These are phyloP conservation scores for Lactarius indigo DNA, from an alignment of 768 basidiomycete genomes.

Conservation along the genomic window DNA sequence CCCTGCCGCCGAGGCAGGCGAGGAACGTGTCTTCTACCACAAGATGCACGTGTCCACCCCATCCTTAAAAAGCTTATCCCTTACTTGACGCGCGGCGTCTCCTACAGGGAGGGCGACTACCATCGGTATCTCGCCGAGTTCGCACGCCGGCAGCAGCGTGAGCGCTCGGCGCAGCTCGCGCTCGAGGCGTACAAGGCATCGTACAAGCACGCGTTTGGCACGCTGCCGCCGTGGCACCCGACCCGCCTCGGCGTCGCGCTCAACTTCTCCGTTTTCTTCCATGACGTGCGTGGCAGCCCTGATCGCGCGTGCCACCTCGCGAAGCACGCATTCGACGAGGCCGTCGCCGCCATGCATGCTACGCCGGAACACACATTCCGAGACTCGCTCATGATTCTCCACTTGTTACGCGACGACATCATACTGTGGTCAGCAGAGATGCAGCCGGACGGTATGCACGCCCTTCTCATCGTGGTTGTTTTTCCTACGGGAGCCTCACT, in stretches of 20 bases:
- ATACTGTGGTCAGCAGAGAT: constrained; percentile 84
- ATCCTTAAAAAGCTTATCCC: constrained; percentile 9
- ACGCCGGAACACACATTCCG: constrained; percentile 49
- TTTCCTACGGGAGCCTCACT: not conserved
- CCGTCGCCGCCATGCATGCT: constrained; percentile 47
- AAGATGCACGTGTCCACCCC: constrained; percentile 61
- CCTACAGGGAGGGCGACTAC: constrained; percentile 78
- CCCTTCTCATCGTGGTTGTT: not conserved
- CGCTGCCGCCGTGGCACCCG: constrained; percentile 76
- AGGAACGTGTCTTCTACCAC: constrained; percentile 85
- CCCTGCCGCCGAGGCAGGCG: constrained; percentile 64
- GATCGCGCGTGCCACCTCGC: constrained; percentile 85
- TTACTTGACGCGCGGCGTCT: not conserved
- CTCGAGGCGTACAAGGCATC: constrained; percentile 83
- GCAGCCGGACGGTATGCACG: constrained; percentile 36
- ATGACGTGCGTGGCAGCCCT: constrained; percentile 81
- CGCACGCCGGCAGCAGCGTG: constrained; percentile 65
- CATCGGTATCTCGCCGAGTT: constrained; percentile 90
- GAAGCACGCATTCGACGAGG: constrained; percentile 91
- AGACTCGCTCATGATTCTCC: constrained; percentile 82
- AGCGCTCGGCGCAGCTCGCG: constrained; percentile 67
- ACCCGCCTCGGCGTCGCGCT: constrained; percentile 84
- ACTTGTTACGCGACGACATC: constrained; percentile 80
- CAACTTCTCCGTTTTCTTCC: constrained; percentile 94
- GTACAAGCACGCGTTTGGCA: constrained; percentile 74